Evolutionary conservation across 2,329 filamentous ascomycete species (phyloP).

Genomic region (Xylaria sp.): DNA sequence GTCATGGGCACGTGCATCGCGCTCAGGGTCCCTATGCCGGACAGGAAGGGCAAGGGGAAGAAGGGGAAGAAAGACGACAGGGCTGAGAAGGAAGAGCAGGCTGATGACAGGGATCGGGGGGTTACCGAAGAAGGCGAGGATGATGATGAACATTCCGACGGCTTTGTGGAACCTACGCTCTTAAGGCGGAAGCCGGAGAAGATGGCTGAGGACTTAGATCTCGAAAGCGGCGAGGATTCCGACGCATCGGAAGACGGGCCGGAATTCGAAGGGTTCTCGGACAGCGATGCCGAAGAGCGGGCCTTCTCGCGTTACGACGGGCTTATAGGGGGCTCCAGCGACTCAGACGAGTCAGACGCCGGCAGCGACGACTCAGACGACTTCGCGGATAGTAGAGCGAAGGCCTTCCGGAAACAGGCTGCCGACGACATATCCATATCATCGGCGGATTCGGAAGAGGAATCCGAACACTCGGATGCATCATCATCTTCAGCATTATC

Average conservation of each 20-base stretch:
- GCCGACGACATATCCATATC: slow-evolving; percentile 32
- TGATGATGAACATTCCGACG: slow-evolving; percentile 26
- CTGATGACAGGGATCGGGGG: slow-evolving; percentile 20
- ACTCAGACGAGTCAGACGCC: slow-evolving; percentile 46
- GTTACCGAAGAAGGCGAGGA: slow-evolving; percentile 30
- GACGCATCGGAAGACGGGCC: slow-evolving; percentile 24
- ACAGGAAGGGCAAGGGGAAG: slow-evolving; percentile 43
- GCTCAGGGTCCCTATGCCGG: slow-evolving; percentile 52
- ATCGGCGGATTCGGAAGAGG: slow-evolving; percentile 33
- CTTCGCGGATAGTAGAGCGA: slow-evolving; percentile 29
- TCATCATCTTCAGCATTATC: slow-evolving; percentile 8
- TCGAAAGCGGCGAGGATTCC: slow-evolving; percentile 30
- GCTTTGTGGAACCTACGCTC: slow-evolving; percentile 29
- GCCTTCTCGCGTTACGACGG: slow-evolving; percentile 49
- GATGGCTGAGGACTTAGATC: slow-evolving; percentile 38
- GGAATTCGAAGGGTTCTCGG: slow-evolving; percentile 32
- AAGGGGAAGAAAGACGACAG: slow-evolving; percentile 36
- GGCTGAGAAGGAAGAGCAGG: slow-evolving; percentile 31
- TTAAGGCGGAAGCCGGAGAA: slow-evolving; percentile 41
- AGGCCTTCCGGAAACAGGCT: slow-evolving; percentile 23
- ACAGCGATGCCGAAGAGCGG: slow-evolving; percentile 41
- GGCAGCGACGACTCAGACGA: slow-evolving; percentile 37
- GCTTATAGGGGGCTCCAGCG: slow-evolving; percentile 48
- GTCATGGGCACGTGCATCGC: slow-evolving; percentile 52
- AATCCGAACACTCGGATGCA: slow-evolving; percentile 33